Percentiles rank a stretch among this genome's conserved stretches.
These are phyloP conservation scores for Dillenia suffruticosa DNA, from an alignment of 164 flowering plant genomes.

Conservation along the genomic window DNA sequence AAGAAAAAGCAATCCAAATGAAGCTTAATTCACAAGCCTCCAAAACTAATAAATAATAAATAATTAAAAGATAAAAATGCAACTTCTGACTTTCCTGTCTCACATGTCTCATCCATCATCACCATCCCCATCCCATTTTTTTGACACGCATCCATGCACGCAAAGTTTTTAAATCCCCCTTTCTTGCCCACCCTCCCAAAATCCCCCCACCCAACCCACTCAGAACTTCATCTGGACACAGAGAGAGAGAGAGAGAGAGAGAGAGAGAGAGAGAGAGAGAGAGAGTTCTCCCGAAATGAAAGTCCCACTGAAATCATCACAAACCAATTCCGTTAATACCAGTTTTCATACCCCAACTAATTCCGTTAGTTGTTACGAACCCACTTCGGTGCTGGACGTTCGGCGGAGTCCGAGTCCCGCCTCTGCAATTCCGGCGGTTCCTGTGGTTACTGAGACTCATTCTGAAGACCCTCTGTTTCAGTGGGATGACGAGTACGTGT, in stretches of 20 bases:
- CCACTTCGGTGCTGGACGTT: conserved; percentile 83
- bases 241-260: neutral
- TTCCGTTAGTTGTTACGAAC: conserved; percentile 42
- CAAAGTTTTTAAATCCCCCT: conserved; percentile 51
- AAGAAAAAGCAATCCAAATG: neutral
- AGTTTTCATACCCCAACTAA: neutral
- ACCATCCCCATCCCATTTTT: conserved; percentile 4
- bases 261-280: neutral
- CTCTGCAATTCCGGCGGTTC: conserved; percentile 11
- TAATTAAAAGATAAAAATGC: neutral
- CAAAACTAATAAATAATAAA: neutral
- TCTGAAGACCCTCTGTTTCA: conserved; percentile 24
- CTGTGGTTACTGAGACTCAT: conserved; percentile 13
- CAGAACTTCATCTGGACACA: neutral
- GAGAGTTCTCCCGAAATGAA: conserved; percentile 34
- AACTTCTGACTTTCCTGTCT: conserved; percentile 9
- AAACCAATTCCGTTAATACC: conserved; percentile 2
- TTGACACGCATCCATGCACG: conserved; percentile 25
- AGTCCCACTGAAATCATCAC: conserved; percentile 34
- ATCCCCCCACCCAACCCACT: conserved; percentile 30
- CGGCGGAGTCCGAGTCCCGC: conserved; percentile 66
- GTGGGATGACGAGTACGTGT: conserved; percentile 32
- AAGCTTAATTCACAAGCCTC: conserved; percentile 19
- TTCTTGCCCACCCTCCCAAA: conserved; percentile 31
- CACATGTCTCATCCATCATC: conserved; percentile 8